These are phyloP conservation scores for Actinomucor elegans DNA, from an alignment of 371 early-diverging fungal species.

Conservation along the genomic window DNA sequence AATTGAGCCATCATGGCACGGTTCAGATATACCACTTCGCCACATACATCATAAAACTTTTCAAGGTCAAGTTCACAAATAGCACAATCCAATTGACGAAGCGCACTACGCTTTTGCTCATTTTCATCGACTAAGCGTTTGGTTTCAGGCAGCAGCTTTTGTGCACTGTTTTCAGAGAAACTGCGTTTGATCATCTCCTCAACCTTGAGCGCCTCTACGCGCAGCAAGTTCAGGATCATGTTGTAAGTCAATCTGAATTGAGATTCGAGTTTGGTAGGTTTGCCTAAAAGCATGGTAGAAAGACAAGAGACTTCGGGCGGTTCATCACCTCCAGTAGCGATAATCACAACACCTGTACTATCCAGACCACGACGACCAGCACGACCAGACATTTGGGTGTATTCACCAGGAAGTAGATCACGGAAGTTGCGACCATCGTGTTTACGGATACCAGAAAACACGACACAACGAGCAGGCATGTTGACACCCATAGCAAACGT, in stretches of 20 bases:
- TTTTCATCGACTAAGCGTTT: constrained; percentile 62
- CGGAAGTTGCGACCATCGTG: constrained; percentile 90
- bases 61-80: constrained; percentile 82
- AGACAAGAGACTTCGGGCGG: constrained; percentile 66
- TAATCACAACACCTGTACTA: constrained; percentile 92
- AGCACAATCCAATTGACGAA: constrained; percentile 75
- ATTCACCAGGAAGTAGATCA: constrained; percentile 92
- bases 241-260: constrained; percentile 99
- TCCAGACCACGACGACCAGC: constrained; percentile 99
- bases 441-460: constrained; percentile 92
- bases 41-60: constrained; percentile 69
- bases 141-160: constrained; percentile 78
- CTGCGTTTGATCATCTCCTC: constrained; percentile 98
- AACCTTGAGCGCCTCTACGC: constrained; percentile 96
- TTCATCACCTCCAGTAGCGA: constrained; percentile 73
- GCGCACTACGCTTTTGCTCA: constrained; percentile 54
- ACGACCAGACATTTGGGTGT: constrained; percentile 99
- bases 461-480: constrained; percentile 97
- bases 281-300: constrained; percentile 82
- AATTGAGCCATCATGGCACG: constrained; percentile 60
- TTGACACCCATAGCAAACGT: constrained; percentile 90
- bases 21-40: constrained; percentile 56
- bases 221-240: constrained; percentile 97
- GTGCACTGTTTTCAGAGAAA: constrained; percentile 91
- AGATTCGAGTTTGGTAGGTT: constrained; percentile 89